A percentile compares a stretch with the other conserved stretches of the same genome.
phyloP scores from a whole-genome alignment of 352 stramenopile species.

The Globisporangium irregulare region DNA sequence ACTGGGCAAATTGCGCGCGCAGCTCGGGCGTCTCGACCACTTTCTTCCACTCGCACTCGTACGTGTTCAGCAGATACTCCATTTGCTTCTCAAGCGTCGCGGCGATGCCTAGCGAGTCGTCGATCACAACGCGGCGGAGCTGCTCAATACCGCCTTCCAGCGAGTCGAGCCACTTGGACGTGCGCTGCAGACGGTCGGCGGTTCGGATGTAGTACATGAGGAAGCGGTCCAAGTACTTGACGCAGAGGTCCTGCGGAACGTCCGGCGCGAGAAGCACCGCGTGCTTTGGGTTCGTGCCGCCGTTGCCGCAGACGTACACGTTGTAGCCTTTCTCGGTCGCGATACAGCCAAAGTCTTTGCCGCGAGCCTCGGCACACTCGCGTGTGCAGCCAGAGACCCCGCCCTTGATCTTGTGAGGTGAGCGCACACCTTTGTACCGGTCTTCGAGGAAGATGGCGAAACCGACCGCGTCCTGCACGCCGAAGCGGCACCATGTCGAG shows the following conservation, averaged over 20 bases:
- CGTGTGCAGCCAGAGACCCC: constrained; percentile 88
- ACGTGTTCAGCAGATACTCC: constrained; percentile 88
- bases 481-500: constrained; percentile 91
- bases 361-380: constrained; percentile 89
- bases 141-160: constrained; percentile 67
- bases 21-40: constrained; percentile 84
- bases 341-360: constrained; percentile 94
- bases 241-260: constrained; percentile 45
- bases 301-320: constrained; percentile 89
- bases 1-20: constrained; percentile 86
- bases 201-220: constrained; percentile 93
- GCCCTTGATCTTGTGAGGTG: constrained; percentile 92
- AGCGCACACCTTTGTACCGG: constrained; percentile 91
- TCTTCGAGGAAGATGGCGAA: constrained; percentile 92
- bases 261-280: constrained; percentile 53
- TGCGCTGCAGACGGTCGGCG: constrained; percentile 63
- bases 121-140: constrained; percentile 68
- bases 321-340: constrained; percentile 92
- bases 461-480: constrained; percentile 87
- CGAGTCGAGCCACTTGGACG: constrained; percentile 87
- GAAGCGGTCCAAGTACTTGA: constrained; percentile 89
- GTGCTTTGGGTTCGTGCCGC: constrained; percentile 85
- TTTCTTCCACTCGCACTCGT: constrained; percentile 93
- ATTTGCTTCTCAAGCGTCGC: constrained; percentile 81
- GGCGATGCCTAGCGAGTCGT: constrained; percentile 88